A percentile compares a stretch with the other conserved stretches of the same genome.
These are phyloP conservation scores for Phytophthora capsici DNA, from an alignment of 352 stramenopile genomes.

Conservation along the genomic window DNA sequence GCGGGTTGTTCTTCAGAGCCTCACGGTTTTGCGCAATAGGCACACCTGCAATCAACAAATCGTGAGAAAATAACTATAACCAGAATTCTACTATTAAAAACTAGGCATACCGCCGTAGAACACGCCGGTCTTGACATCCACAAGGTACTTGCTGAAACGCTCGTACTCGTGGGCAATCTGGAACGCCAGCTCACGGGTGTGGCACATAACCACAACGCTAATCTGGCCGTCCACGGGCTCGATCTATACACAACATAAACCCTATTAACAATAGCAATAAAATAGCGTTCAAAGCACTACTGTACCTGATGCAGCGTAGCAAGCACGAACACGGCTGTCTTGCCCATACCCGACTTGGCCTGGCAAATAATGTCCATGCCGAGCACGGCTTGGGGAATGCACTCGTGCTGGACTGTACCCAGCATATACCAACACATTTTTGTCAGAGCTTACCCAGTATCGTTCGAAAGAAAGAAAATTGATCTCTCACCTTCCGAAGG, in stretches of 20 bases:
- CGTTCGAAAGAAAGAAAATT: not conserved
- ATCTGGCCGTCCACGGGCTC: conserved; percentile 93
- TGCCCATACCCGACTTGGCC: conserved; percentile 99
- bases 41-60: conserved; percentile 64
- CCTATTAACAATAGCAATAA: conserved; percentile 9
- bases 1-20: conserved; percentile 96
- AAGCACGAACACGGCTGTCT: conserved; percentile 99
- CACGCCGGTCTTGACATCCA: conserved; percentile 96
- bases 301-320: conserved; percentile 98
- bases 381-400: conserved; percentile 99
- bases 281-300: not conserved
- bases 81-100: too few species aligned
- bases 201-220: conserved; percentile 98
- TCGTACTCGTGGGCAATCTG: conserved; percentile 99
- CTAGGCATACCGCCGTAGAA: conserved; percentile 94
- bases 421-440: conserved; percentile 12
- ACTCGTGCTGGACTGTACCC: conserved; percentile 96
- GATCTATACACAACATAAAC: conserved; percentile 52
- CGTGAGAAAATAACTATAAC: too few species aligned
- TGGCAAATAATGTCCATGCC: conserved; percentile 99
- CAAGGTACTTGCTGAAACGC: conserved; percentile 99
- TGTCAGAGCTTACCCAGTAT: not conserved
- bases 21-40: conserved; percentile 96
- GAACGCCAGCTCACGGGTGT: conserved; percentile 99
- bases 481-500: conserved; percentile 95